Evolutionary conservation across 2,329 filamentous ascomycete genomes (phyloP).

Genomic region (Aureobasidium mangrovei): DNA sequence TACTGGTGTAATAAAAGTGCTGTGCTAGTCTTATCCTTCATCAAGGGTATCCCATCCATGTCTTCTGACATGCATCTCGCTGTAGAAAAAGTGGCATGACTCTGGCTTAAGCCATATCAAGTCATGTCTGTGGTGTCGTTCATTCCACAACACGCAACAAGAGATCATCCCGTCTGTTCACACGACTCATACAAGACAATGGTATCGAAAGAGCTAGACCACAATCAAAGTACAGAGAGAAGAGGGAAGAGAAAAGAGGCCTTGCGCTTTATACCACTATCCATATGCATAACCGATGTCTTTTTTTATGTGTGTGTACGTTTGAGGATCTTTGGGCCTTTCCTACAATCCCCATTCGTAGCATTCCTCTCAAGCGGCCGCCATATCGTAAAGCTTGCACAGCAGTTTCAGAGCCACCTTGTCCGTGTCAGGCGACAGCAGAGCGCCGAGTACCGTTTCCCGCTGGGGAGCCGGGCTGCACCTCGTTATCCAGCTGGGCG

Average conservation of each 20-base stretch:
- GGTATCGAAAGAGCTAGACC: too few species aligned
- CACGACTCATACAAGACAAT: too few species aligned
- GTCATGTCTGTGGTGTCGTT: too few species aligned
- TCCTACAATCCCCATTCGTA: neutral
- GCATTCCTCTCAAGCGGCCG: constrained; percentile 5
- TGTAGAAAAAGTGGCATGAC: too few species aligned
- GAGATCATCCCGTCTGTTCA: too few species aligned
- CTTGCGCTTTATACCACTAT: neutral
- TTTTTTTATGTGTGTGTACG: neutral
- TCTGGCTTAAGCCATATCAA: too few species aligned
- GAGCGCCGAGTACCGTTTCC: constrained; percentile 38
- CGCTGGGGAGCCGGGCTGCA: constrained; percentile 38
- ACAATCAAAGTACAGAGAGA: neutral
- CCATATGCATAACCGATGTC: constrained; percentile 4
- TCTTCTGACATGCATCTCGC: too few species aligned
- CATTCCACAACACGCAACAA: too few species aligned
- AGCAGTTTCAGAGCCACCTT: constrained; percentile 35
- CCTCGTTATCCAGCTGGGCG: constrained; percentile 20
- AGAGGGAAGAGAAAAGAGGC: neutral
- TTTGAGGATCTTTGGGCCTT: neutral
- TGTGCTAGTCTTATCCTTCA: too few species aligned
- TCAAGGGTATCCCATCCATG: too few species aligned
- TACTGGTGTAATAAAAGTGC: too few species aligned
- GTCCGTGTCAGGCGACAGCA: constrained; percentile 37
- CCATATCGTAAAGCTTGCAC: constrained; percentile 29